These are phyloP conservation scores for Lophiotrema nucula DNA, from an alignment of 495 filamentous ascomycete genomes.

Conservation along the genomic window DNA sequence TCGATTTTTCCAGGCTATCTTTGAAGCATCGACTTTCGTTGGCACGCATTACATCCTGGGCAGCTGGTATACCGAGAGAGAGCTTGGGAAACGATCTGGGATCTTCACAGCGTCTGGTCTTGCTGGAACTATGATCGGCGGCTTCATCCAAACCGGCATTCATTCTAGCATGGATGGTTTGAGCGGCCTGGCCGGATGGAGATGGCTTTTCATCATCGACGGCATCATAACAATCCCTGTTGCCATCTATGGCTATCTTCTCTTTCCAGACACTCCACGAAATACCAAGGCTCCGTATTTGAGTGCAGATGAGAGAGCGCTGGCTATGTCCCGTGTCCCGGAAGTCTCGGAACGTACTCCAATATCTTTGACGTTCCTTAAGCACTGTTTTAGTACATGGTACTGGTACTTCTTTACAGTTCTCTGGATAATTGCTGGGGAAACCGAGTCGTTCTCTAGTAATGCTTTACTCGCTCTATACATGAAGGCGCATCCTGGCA, in stretches of 20 bases:
- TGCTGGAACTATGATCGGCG: conserved; percentile 48
- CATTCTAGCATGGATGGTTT: conserved; percentile 53
- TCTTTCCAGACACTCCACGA: conserved; percentile 61
- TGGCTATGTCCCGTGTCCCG: conserved; percentile 32
- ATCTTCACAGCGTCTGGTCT: conserved; percentile 45
- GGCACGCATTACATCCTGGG: conserved; percentile 67
- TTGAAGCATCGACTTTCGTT: conserved; percentile 59
- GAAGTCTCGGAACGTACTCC: conserved; percentile 29
- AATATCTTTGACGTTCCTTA: conserved; percentile 27
- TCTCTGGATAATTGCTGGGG: conserved; percentile 35
- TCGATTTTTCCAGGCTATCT: conserved; percentile 66
- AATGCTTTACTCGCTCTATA: conserved; percentile 36
- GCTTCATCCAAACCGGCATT: conserved; percentile 62
- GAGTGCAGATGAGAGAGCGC: conserved; percentile 27
- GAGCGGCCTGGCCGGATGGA: conserved; percentile 58
- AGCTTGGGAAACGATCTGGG: conserved; percentile 61
- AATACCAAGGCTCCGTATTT: conserved; percentile 52
- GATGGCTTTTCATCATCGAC: conserved; percentile 62
- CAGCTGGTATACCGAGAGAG: conserved; percentile 64
- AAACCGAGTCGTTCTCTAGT: conserved; percentile 30
- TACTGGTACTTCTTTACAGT: conserved; percentile 32
- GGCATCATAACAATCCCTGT: conserved; percentile 38
- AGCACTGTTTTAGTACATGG: conserved; percentile 32
- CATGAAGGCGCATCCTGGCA: conserved; percentile 48
- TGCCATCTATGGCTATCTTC: conserved; percentile 55